Base-by-base conservation (phyloP, 2,329 filamentous ascomycete genomes). In the Cadophora gregata region DNA sequence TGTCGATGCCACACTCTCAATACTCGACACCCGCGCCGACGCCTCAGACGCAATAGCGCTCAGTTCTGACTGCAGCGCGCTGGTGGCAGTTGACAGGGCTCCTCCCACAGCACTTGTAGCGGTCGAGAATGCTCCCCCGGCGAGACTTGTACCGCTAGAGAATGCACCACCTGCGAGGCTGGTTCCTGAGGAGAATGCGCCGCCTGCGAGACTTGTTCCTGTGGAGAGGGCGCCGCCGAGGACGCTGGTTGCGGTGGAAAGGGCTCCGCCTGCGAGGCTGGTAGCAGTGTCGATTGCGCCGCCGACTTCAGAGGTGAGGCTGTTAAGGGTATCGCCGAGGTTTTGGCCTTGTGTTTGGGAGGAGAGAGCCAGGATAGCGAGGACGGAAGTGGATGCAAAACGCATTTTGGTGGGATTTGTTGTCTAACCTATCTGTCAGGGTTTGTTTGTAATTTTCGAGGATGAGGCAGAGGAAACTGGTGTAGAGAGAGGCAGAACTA, bases 401-500 rank as follows among this genome's bases (percentile, higher is more conserved):
- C 63, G 68, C 68, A 70, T 70, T 48, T 51, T 70, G 62, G 45
- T 38, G 21, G 38, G 3, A 16, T 67, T 42, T n/a, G n/a, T n/a
- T n/a, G n/a, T n/a, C n/a, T n/a, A n/a, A n/a, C n/a, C n/a, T n/a
- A n/a, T n/a, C n/a, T n/a, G n/a, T n/a, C n/a, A n/a, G n/a, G n/a
- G 42, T 64, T 53, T 55, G 45, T 59, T 64, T 47, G 5, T 2
- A 24, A 9, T 16, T 5, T 56, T 31, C 14, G 53, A 36, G 10
- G 31, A n/a, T 19, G 21, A 38, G 16, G 27, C 8, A 9, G 59
- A 38, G 59, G 42, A 50, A 14, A 47, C 8, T 47, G 19, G 33
- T 51, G 21, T 51, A 19, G 59, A 62, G 42, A n/a, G 42, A 42
- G 59, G 29, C 25, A n/a, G 27, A n/a, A 36, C n/a, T 27, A 12